These are phyloP conservation scores for Austroboletus eburneus DNA, from an alignment of 768 basidiomycete genomes.

Conservation along the genomic window DNA sequence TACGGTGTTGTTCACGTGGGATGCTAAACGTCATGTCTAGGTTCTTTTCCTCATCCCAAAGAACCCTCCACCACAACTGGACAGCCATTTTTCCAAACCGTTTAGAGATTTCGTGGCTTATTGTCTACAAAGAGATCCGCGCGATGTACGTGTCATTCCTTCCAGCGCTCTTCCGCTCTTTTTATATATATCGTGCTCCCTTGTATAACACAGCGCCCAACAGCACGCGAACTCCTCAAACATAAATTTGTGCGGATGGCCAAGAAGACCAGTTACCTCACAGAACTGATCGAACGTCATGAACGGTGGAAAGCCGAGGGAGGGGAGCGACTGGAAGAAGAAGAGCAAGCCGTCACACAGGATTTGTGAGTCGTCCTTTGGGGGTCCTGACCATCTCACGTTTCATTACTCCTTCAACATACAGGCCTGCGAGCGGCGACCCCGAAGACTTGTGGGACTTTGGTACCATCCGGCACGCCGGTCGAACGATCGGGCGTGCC, in stretches of 20 bases:
- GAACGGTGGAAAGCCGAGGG: constrained; percentile 93
- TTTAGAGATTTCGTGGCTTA: constrained; percentile 93
- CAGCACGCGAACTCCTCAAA: constrained; percentile 91
- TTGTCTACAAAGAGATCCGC: constrained; percentile 92
- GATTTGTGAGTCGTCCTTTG: constrained; percentile 46
- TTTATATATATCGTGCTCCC: background rate
- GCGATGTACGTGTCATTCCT: constrained; percentile 55
- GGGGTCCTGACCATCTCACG: background rate
- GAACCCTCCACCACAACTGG: constrained; percentile 89
- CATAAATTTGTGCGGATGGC: constrained; percentile 96
- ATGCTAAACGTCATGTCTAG: constrained; percentile 34
- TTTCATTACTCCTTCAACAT: background rate
- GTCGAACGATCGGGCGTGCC: constrained; percentile 66
- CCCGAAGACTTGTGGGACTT: constrained; percentile 95
- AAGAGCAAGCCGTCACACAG: constrained; percentile 54
- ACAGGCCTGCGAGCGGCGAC: constrained; percentile 54
- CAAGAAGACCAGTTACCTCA: constrained; percentile 90
- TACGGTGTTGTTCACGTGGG: background rate
- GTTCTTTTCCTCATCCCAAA: constrained; percentile 98
- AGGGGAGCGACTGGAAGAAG: constrained; percentile 70
- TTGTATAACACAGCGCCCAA: constrained; percentile 63
- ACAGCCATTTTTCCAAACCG: constrained; percentile 85
- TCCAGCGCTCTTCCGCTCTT: background rate
- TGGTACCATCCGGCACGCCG: constrained; percentile 84
- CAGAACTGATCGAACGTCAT: constrained; percentile 91